Base-by-base conservation (phyloP, 257 asterid species). In the Buddleja alternifolia region DNA sequence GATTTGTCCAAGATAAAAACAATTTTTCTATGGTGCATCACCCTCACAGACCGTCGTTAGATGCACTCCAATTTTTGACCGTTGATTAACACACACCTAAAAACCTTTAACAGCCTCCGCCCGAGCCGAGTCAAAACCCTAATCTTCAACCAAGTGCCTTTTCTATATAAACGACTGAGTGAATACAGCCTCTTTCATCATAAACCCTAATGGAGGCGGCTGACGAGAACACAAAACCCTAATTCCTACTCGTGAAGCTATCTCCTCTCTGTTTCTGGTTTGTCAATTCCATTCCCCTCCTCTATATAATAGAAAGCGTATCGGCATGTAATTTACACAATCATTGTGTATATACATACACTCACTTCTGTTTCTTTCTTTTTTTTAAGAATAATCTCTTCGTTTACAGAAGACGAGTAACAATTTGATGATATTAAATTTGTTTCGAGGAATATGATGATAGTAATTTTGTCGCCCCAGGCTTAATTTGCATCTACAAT, bases 401-500 rank as follows among this genome's bases (percentile, higher is more conserved):
- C 53, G 17, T n/a, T 39, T 29, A 16, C 69, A 75, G 77, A 48
- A 60, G 68, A 34, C 69, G 55, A 65, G 74, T 34, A 63, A 15
- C 54, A 29, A 80, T 83, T 85, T 12, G 20, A 25, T 12, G 0
- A 2, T 45, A 6, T 15, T 1, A 8, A 24, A 7, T 23, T 10
- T 63, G 46, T 42, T 34, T 71, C 37, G 70, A 50, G 74, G 72
- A 57, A 72, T 45, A 39, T 76, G 82, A 78, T 78, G 82, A 76
- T 70, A 51, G 56, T 73, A 39, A 0, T 60, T 75, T 67, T 78
- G 84, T 82, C 78, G 84, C 82, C 82, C 82, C 82, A 70, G 84
- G 51, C 84, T 79, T 76, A 82, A 76, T 64, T 50, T 82, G 75
- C 80, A 70, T 76, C 76, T 51, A 50, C 16, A 6, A 0, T 52